These are phyloP conservation scores for Candida broadrunensis DNA, from an alignment of 805 yeast species.

Conservation along the genomic window DNA sequence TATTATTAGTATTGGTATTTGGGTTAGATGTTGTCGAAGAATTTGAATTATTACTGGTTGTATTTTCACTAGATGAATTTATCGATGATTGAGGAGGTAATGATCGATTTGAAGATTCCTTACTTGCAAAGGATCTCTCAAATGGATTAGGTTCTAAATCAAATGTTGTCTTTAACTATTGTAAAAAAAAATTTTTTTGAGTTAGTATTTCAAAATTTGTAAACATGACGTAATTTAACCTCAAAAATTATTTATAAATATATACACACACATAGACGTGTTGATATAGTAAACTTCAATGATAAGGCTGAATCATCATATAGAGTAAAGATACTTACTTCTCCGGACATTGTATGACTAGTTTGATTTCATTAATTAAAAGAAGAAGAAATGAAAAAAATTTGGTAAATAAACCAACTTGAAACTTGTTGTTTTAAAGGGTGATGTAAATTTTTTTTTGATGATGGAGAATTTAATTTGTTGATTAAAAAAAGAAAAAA, in stretches of 20 bases:
- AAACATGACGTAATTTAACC: not conserved
- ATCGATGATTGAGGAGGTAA: not conserved
- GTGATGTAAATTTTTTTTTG: too few species aligned
- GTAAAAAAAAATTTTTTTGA: not conserved
- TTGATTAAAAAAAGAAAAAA: too few species aligned
- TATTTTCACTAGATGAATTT: not conserved
- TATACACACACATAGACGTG: too few species aligned
- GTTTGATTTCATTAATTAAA: too few species aligned
- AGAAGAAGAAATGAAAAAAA: too few species aligned
- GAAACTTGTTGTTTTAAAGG: too few species aligned
- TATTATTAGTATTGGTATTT: constrained; percentile 20
- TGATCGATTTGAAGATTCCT: constrained; percentile 22
- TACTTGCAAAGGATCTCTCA: constrained; percentile 88
- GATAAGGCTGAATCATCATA: too few species aligned
- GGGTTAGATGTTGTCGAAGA: not conserved
- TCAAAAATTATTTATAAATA: not conserved
- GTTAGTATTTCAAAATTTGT: not conserved
- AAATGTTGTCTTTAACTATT: constrained; percentile 45
- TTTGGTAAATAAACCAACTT: too few species aligned
- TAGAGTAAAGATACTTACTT: too few species aligned
- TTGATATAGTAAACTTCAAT: too few species aligned
- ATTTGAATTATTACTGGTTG: not conserved
- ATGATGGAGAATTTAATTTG: too few species aligned
- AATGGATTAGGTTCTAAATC: constrained; percentile 93
- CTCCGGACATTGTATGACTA: too few species aligned